Evolutionary conservation across 106 monocot species (phyloP).

Genomic region (Triglochin maritima): DNA sequence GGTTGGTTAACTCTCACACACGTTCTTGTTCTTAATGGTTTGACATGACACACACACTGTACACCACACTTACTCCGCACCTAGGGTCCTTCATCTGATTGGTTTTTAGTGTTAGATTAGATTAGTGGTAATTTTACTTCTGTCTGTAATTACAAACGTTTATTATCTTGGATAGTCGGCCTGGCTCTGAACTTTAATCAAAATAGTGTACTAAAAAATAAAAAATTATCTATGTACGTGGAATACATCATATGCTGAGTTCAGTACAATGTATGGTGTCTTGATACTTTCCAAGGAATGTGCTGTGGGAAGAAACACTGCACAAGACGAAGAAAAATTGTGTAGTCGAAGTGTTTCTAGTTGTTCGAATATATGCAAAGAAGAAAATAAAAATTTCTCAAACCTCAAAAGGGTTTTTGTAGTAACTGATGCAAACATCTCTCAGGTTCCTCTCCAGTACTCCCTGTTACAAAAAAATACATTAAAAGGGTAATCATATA

Average conservation of each 20-base stretch:
- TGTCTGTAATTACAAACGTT: no score
- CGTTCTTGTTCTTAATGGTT: no score
- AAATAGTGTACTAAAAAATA: background rate
- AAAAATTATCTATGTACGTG: conserved; percentile 38
- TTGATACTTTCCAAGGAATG: conserved; percentile 37
- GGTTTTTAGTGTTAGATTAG: no score
- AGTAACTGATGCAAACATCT: conserved; percentile 29
- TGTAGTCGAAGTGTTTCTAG: background rate
- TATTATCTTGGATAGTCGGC: no score
- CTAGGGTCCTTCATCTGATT: no score
- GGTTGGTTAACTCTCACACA: no score
- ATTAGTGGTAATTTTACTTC: no score
- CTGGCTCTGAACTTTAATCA: no score
- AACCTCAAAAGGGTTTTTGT: conserved; percentile 32
- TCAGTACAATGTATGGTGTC: conserved; percentile 77
- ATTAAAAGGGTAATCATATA: background rate
- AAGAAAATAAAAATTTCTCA: background rate
- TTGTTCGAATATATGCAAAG: background rate
- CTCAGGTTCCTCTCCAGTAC: conserved; percentile 38
- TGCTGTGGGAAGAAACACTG: conserved; percentile 97
- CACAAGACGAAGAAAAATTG: background rate
- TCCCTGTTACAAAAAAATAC: conserved; percentile 21
- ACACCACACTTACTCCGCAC: no score
- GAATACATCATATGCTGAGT: conserved; percentile 80
- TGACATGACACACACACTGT: no score